These are phyloP conservation scores for Sarocladium strictum DNA, from an alignment of 2,329 filamentous ascomycete genomes.

Conservation along the genomic window DNA sequence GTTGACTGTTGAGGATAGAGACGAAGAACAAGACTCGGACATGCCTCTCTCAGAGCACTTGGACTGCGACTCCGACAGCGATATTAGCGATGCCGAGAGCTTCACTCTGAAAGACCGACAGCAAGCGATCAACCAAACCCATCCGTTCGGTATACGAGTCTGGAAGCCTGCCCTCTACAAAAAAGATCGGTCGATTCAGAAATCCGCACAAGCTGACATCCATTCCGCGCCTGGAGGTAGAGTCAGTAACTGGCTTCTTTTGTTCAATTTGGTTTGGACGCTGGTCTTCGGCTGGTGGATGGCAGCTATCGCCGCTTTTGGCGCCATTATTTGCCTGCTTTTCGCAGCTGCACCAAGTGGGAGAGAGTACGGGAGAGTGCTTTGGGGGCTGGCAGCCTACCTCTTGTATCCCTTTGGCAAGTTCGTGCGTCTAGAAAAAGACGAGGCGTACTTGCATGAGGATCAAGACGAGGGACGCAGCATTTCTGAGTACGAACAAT, in stretches of 20 bases:
- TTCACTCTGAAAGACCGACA: slow-evolving; percentile 97
- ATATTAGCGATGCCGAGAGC: slow-evolving; percentile 88
- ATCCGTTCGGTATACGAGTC: slow-evolving; percentile 96
- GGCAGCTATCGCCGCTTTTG: slow-evolving; percentile 65
- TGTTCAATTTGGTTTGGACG: slow-evolving; percentile 90
- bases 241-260: slow-evolving; percentile 75
- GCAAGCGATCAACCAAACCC: slow-evolving; percentile 96
- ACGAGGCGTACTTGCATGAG: slow-evolving; percentile 90
- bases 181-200: slow-evolving; percentile 92
- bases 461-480: slow-evolving; percentile 93
- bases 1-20: slow-evolving; percentile 24
- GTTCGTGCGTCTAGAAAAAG: slow-evolving; percentile 87
- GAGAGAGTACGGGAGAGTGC: slow-evolving; percentile 75
- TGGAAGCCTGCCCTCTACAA: slow-evolving; percentile 99
- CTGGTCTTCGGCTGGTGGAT: slow-evolving; percentile 96
- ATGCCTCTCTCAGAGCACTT: slow-evolving; percentile 38
- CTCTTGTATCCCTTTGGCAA: slow-evolving; percentile 96
- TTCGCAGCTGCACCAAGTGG: slow-evolving; percentile 76
- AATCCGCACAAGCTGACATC: slow-evolving; percentile 92
- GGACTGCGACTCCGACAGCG: slow-evolving; percentile 61
- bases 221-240: slow-evolving; percentile 87
- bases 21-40: slow-evolving; percentile 34
- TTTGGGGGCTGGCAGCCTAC: slow-evolving; percentile 80
- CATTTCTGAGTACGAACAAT: slow-evolving; percentile 98
- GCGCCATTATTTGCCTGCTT: slow-evolving; percentile 71